phyloP scores from a whole-genome alignment of 202 grass and related monocot genomes.

The Brachypodium distachyon region DNA sequence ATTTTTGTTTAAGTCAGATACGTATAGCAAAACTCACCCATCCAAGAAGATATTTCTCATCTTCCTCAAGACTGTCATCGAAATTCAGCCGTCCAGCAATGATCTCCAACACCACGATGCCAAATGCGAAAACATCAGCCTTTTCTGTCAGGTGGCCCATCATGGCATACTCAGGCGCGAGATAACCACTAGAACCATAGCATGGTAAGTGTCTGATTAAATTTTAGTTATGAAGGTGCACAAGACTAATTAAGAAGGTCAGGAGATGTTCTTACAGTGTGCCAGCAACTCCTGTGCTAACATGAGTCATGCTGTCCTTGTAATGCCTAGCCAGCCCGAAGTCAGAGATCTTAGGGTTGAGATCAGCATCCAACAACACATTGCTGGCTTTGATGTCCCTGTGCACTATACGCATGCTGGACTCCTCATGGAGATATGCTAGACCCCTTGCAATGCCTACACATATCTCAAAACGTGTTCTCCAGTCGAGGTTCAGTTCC shows the following conservation, averaged over 20 bases:
- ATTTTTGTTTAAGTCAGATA: not conserved
- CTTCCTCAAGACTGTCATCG: conserved; percentile 11
- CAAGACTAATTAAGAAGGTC: not conserved
- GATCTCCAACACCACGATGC: conserved; percentile 32
- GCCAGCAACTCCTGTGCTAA: conserved; percentile 43
- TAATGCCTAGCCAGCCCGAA: conserved; percentile 47
- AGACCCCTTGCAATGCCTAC: conserved; percentile 36
- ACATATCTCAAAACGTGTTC: conserved; percentile 35
- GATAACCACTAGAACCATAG: conserved; percentile 37
- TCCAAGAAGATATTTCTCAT: conserved; percentile 45
- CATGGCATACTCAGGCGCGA: too few relatives aligned
- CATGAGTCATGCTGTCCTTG: conserved; percentile 42
- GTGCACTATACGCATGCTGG: conserved; percentile 37
- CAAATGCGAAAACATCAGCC: conserved; percentile 46
- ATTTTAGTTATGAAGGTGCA: too few relatives aligned
- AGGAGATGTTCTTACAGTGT: conserved; percentile 29
- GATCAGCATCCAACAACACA: conserved; percentile 37
- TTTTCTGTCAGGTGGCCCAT: conserved; percentile 47
- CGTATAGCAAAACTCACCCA: conserved; percentile 13
- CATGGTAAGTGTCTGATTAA: too few relatives aligned
- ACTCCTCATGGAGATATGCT: conserved; percentile 43
- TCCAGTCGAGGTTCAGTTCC: conserved; percentile 37
- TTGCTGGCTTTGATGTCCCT: conserved; percentile 56
- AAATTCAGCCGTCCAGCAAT: conserved; percentile 37
- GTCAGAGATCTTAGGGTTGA: conserved; percentile 54